Evolutionary conservation across 768 basidiomycete genomes (phyloP), one percentile per base, ranked within the genome.

Genomic region (Hypholoma sublateritium): DNA sequence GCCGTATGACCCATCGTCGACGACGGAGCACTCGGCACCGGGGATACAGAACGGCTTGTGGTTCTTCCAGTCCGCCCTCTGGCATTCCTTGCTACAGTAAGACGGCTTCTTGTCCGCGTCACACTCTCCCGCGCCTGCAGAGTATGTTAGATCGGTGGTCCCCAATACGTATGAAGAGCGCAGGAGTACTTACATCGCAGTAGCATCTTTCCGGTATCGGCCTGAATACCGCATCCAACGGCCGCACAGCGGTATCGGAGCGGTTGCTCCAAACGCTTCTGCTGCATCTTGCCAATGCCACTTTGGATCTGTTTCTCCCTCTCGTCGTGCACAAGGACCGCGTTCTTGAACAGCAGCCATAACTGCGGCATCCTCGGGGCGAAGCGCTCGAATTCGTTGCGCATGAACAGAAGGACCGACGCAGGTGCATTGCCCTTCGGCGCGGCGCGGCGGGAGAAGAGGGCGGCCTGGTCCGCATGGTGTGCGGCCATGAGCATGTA

Each of bases 11-110:
- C 19, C 39, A 22, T 56, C 46, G 21, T 67, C 67, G 34, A 71
- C 44, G 16, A 70, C 61, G 5, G 66, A 69, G 49, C 72, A 73
- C 1, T 64, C 59, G 1, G 67, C 67, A 4, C 67, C 67, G 0
- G 67, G 61, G 32, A 42, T 58, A 53, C 70, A 73, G 60, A 70
- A 70, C 0, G 67, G 68, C 55, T 70, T 71, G 61, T 73, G 71
- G 59, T 61, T 72, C 50, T 68, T 67, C 72, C 72, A 71, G 47
- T 71, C 71, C 32, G 1, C 58, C 61, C 53, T 58, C 34, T 58
- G 57, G 50, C 57, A 71, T 66, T 64, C 62, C 59, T 65, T 66
- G 47, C 70, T 66, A 47, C 70, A 70, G 43, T 70, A 71, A 28
- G 58, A 58, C 2, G 69, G 70, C 48, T 70, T 71, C 58, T 67